Conservation (phyloP, 495 filamentous ascomycete species). For the Sporormia fimetaria region DNA sequence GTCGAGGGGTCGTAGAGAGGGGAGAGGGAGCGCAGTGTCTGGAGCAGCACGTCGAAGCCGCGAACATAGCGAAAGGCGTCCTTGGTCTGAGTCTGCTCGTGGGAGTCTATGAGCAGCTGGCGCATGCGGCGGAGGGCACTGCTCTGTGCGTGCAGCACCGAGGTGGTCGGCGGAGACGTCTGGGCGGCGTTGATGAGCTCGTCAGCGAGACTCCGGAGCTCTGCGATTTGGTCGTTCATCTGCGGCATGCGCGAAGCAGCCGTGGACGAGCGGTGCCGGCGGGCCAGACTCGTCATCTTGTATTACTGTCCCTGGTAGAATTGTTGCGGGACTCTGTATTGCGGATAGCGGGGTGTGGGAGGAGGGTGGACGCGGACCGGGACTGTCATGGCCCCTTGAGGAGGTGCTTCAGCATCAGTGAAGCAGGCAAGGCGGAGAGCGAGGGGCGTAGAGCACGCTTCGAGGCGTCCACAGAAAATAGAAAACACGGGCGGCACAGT, state of each 20-base stretch:
- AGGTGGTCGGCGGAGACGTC: constrained; percentile 11
- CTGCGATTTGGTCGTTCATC: constrained; percentile 24
- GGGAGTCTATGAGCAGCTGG: constrained; percentile 46
- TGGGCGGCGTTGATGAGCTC: constrained; percentile 18
- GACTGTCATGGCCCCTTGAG: no score
- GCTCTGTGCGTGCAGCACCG: constrained; percentile 23
- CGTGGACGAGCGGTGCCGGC: constrained; percentile 26
- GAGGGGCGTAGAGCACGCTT: no score
- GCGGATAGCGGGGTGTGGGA: constrained; percentile 2
- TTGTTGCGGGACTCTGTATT: constrained; percentile 8
- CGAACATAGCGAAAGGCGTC: constrained; percentile 74
- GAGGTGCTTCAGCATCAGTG: no score
- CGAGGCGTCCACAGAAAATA: no score
- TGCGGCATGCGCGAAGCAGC: constrained; percentile 20
- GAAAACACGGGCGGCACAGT: no score
- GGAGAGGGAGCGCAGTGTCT: constrained; percentile 54
- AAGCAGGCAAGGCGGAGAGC: no score
- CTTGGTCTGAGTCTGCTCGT: constrained; percentile 40
- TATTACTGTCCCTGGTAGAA: constrained; percentile 12
- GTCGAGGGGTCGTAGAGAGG: constrained; percentile 59
- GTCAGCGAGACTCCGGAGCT: constrained; percentile 24
- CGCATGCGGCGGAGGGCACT: constrained; percentile 36
- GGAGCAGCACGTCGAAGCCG: constrained; percentile 67
- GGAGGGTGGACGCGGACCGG: not conserved
- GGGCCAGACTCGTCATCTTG: constrained; percentile 15